Conservation (phyloP, 73 alveolate species). For the Paraurostyla sp. region DNA sequence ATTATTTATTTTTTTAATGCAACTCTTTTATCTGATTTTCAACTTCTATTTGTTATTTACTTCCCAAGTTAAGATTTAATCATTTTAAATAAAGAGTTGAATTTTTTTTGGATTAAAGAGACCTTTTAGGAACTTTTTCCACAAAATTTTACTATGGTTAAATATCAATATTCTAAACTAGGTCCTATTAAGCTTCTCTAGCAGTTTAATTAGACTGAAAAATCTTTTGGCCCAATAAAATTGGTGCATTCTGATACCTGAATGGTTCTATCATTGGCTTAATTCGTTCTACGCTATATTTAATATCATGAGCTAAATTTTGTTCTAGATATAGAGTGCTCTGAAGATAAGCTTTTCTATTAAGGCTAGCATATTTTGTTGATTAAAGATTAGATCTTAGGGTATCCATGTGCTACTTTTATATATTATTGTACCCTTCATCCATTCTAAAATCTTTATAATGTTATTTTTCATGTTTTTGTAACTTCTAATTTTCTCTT, state of each 20-base stretch:
- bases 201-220: no score
- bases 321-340: constrained; percentile 27
- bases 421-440: background rate
- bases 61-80: no score
- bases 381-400: constrained; percentile 18
- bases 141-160: no score
- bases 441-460: background rate
- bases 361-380: constrained; percentile 21
- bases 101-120: no score
- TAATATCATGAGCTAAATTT: background rate
- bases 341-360: constrained; percentile 40
- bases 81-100: no score
- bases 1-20: background rate
- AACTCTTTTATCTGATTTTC: background rate
- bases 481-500: background rate
- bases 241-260: background rate
- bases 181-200: no score
- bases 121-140: no score
- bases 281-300: background rate
- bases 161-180: no score
- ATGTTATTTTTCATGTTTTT: background rate
- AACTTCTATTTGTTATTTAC: no score
- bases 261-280: constrained; percentile 33
- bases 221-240: background rate
- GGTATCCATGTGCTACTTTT: background rate